Evolutionary conservation across 805 yeast species (phyloP).

Genomic region (Metschnikowia arizonensis): DNA sequence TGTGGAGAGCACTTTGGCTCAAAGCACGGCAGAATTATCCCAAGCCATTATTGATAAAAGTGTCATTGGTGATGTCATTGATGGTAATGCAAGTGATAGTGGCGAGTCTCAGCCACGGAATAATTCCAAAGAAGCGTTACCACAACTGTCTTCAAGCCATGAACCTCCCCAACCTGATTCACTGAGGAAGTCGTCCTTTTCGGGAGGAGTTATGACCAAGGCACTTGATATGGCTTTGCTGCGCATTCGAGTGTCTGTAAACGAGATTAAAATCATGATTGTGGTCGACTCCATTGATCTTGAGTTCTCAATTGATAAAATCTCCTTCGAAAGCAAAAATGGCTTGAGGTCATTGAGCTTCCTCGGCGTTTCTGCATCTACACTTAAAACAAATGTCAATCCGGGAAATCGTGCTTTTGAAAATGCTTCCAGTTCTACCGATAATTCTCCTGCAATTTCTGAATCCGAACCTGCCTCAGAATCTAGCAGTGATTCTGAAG

Average conservation of each 20-base stretch:
- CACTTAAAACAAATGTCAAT: conserved; percentile 19
- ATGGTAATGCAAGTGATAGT: not conserved
- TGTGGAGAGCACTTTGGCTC: conserved; percentile 53
- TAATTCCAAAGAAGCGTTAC: not conserved
- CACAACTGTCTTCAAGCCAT: not conserved
- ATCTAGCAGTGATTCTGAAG: conserved; percentile 18
- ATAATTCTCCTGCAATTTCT: not conserved
- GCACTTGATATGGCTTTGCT: conserved; percentile 68
- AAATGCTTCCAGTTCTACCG: not conserved
- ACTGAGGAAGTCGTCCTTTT: conserved; percentile 20
- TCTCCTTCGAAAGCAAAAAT: conserved; percentile 38
- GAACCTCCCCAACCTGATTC: not conserved
- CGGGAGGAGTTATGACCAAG: conserved; percentile 55
- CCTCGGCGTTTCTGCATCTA: conserved; percentile 29
- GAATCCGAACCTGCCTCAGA: conserved; percentile 5
- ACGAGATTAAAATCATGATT: conserved; percentile 45
- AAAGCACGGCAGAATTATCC: conserved; percentile 73
- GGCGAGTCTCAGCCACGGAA: not conserved
- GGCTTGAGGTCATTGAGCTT: conserved; percentile 43
- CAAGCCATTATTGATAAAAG: conserved; percentile 45
- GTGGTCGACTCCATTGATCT: conserved; percentile 43
- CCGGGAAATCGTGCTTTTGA: conserved; percentile 22
- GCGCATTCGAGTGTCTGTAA: conserved; percentile 50
- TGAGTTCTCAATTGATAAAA: conserved; percentile 29
- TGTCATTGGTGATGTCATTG: not conserved